These are phyloP conservation scores for Claviceps spartinae DNA, from an alignment of 2,329 filamentous ascomycete genomes.

Conservation along the genomic window DNA sequence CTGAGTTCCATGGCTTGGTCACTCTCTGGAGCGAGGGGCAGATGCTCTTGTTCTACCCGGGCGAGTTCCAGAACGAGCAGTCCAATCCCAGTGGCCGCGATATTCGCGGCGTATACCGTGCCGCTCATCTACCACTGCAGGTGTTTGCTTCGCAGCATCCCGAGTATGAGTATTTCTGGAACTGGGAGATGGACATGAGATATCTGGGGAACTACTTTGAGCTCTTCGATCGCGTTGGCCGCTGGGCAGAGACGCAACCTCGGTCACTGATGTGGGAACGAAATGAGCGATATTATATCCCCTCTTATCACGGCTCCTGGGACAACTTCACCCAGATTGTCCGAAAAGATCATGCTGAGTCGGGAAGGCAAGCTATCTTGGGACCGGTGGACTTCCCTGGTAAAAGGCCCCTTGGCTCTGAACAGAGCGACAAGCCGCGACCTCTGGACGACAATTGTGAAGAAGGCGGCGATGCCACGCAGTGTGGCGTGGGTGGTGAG, in stretches of 20 bases:
- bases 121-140: conserved; percentile 48
- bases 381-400: conserved; percentile 47
- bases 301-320: conserved; percentile 55
- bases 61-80: conserved; percentile 56
- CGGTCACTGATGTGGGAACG: conserved; percentile 67
- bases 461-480: conserved; percentile 32
- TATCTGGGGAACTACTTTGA: conserved; percentile 57
- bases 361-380: conserved; percentile 46
- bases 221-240: conserved; percentile 52
- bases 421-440: conserved; percentile 37
- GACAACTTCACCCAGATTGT: conserved; percentile 57
- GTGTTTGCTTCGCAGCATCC: conserved; percentile 50
- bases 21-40: conserved; percentile 77
- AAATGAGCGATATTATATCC: conserved; percentile 64
- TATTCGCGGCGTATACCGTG: conserved; percentile 57
- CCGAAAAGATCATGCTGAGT: conserved; percentile 41
- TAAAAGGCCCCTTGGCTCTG: conserved; percentile 31
- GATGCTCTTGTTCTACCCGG: conserved; percentile 65
- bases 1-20: conserved; percentile 68
- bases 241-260: conserved; percentile 55
- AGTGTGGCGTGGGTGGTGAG: conserved; percentile 56
- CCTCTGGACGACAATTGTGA: conserved; percentile 40
- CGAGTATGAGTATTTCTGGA: conserved; percentile 55
- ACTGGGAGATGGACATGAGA: conserved; percentile 58
- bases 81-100: conserved; percentile 42